Conservation (phyloP, 2,329 filamentous ascomycete species). For the Epicoccum sorghinum region DNA sequence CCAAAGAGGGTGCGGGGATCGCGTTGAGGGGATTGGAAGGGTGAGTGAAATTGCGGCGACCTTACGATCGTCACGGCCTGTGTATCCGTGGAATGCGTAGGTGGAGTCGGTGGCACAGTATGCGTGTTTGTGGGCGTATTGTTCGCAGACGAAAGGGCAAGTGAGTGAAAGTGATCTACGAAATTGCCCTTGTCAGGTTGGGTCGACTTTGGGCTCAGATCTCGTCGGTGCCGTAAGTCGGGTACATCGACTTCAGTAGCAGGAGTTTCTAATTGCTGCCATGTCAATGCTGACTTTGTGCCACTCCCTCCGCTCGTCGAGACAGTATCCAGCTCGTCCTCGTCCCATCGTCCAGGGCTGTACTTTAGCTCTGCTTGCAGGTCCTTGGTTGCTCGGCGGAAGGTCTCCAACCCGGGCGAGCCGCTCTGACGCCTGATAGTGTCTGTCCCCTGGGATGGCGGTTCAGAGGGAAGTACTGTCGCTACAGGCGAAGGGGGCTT, state of each 20-base stretch:
- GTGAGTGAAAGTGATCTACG: background rate
- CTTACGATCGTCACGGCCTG: background rate
- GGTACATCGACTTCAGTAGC: background rate
- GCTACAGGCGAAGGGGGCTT: background rate
- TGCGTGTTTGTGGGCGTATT: background rate
- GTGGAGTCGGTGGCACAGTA: background rate
- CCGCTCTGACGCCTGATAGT: background rate
- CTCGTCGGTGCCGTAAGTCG: background rate
- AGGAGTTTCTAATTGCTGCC: background rate
- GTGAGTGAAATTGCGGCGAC: background rate
- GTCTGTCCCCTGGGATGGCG: too few relatives aligned
- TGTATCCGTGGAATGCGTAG: background rate
- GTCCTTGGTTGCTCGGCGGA: background rate
- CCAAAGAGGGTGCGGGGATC: conserved; percentile 9
- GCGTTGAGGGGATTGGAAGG: background rate
- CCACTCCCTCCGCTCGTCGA: background rate
- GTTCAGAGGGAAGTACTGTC: background rate
- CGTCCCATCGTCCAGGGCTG: background rate
- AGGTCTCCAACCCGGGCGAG: background rate
- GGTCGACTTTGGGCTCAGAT: background rate
- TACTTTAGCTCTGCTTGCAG: background rate
- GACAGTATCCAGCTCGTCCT: background rate
- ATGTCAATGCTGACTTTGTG: background rate
- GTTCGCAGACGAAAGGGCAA: background rate
- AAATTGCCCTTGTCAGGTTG: background rate